Evolutionary conservation across 495 filamentous ascomycete genomes (phyloP).

Genomic region (Daldinia childiae): DNA sequence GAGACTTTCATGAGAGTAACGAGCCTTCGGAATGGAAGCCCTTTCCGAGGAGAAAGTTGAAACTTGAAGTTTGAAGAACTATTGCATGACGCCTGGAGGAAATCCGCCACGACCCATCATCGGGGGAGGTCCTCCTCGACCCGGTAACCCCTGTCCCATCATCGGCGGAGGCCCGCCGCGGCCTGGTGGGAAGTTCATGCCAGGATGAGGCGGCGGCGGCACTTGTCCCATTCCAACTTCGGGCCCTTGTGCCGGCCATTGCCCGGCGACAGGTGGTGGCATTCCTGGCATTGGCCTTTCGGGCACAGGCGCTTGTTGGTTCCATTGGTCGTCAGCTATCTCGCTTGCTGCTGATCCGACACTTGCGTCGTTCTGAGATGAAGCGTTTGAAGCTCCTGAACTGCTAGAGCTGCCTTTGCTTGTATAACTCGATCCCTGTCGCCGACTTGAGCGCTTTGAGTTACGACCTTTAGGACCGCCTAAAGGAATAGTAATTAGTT

Average conservation of each 20-base stretch:
- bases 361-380: constrained; percentile 23
- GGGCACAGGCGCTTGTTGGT: constrained; percentile 14
- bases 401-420: constrained; percentile 28
- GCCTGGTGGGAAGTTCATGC: constrained; percentile 20
- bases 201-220: constrained; percentile 11
- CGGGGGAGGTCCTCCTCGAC: constrained; percentile 28
- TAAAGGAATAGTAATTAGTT: constrained; percentile 10
- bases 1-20: neutral
- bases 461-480: constrained; percentile 10
- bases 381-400: constrained; percentile 20
- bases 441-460: constrained; percentile 32
- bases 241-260: constrained; percentile 20
- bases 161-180: constrained; percentile 33
- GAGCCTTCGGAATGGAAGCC: neutral
- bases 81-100: constrained; percentile 24
- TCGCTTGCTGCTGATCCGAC: constrained; percentile 26
- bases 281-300: constrained; percentile 23
- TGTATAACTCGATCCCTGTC: constrained; percentile 16
- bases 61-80: neutral
- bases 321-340: constrained; percentile 26
- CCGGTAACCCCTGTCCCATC: constrained; percentile 32
- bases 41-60: neutral
- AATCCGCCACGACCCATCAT: constrained; percentile 28
- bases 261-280: constrained; percentile 25
- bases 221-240: constrained; percentile 12